Evolutionary conservation across 805 yeast genomes (phyloP), one percentile per base, ranked within the genome.

Genomic region (Debaryomyces castellii): DNA sequence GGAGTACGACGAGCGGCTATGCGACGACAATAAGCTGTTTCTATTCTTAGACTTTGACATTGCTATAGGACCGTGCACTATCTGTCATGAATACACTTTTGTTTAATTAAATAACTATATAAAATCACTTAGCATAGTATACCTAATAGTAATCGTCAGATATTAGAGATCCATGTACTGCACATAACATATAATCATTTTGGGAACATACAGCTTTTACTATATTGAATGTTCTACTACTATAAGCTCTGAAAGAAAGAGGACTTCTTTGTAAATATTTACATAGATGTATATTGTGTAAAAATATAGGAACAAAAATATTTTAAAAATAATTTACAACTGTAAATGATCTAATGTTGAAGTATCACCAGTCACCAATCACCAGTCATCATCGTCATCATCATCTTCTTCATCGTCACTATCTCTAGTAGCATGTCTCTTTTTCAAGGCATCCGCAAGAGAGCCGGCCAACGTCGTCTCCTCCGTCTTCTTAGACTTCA

Each of bases 391-490:
- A 39, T 82, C 84, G 17, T 79, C 86, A 2, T 80, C 87, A 2
- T 77, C 85, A 45, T 85, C 91, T 12, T 82, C 90, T 45, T 82
- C 89, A 50, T 84, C 81, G 33, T 81, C 86, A 68, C 80, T 79
- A 48, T 79, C 77, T 12, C 89, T 80, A 3, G 89, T 89, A 9
- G 68, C 76, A 48, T 69, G 71, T 61, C 94, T 79, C 43, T 83
- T 87, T 60, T 85, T 87, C 55, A 90, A 77, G 1, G 96, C 96
- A 48, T 87, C 89, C 0, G 96, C 96, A 48, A 90, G 71, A 5
- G 92, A 90, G n/a, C 89, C 91, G 10, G 92, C 94, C 54, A 88
- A 71, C 1, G 73, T 66, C 12, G 69, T 68, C 49, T 83, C 88
- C 45, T 79, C 85, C 46, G 76, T 77, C 53, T 82, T 76, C 66